These are phyloP conservation scores for Bonia amplexicaulis DNA, from an alignment of 176 grass and related monocot genomes.

Conservation along the genomic window DNA sequence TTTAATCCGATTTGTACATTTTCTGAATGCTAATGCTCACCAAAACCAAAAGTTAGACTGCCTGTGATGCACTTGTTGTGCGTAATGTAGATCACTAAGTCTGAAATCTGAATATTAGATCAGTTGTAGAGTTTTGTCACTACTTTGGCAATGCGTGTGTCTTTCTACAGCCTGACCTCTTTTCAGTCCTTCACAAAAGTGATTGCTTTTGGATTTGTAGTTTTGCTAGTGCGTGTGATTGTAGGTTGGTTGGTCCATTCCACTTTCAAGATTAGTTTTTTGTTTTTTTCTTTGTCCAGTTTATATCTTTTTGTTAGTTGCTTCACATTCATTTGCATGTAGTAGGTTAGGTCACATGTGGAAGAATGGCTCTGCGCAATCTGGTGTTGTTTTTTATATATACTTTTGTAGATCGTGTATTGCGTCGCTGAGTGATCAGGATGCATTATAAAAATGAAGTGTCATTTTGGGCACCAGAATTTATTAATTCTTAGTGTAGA, in stretches of 20 bases:
- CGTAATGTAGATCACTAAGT: neutral
- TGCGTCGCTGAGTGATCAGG: neutral
- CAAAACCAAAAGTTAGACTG: neutral
- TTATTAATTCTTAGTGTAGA: slow-evolving; percentile 12
- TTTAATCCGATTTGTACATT: neutral
- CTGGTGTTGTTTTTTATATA: slow-evolving; percentile 10
- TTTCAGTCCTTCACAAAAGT: neutral
- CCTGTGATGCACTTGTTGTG: neutral
- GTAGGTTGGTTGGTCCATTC: slow-evolving; percentile 3
- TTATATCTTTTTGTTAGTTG: slow-evolving; percentile 10
- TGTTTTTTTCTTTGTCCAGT: neutral
- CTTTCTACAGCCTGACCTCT: neutral
- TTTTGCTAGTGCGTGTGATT: slow-evolving; percentile 26
- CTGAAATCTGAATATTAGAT: slow-evolving; percentile 27
- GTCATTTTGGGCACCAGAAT: neutral
- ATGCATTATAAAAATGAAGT: neutral
- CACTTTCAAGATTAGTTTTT: slow-evolving; percentile 11
- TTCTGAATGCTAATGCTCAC: slow-evolving; percentile 2
- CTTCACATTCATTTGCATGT: slow-evolving; percentile 33
- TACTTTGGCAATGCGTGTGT: neutral
- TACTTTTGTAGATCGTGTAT: slow-evolving; percentile 28
- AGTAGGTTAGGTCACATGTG: slow-evolving; percentile 16
- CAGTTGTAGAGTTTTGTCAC: slow-evolving; percentile 4
- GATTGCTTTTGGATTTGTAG: slow-evolving; percentile 26
- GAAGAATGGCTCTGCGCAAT: neutral